phyloP scores from a whole-genome alignment of 495 filamentous ascomycete genomes.

The Alectoria sarmentosa region DNA sequence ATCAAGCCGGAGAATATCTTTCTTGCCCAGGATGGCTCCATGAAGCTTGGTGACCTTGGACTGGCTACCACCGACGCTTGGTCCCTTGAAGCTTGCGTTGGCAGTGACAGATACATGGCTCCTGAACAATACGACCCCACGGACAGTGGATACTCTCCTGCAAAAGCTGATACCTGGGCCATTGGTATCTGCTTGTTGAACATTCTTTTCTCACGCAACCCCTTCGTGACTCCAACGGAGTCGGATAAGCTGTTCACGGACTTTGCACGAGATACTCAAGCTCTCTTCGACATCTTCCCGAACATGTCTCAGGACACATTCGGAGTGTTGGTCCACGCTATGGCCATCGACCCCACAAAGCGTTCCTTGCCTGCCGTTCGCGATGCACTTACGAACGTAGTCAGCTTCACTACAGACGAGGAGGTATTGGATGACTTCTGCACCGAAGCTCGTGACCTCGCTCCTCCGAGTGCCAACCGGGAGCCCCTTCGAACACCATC shows the following conservation, averaged over 20 bases:
- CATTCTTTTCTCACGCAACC: slow-evolving; percentile 91
- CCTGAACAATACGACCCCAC: slow-evolving; percentile 92
- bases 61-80: slow-evolving; percentile 79
- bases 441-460: slow-evolving; percentile 63
- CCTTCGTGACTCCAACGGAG: slow-evolving; percentile 80
- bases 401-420: slow-evolving; percentile 94
- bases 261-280: slow-evolving; percentile 86
- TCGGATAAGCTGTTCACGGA: slow-evolving; percentile 86
- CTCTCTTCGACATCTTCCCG: slow-evolving; percentile 95
- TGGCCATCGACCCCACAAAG: slow-evolving; percentile 85
- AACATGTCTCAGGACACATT: slow-evolving; percentile 98
- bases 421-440: slow-evolving; percentile 91
- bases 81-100: slow-evolving; percentile 86
- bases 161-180: slow-evolving; percentile 92
- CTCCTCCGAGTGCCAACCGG: slow-evolving; percentile 76
- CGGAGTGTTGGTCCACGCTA: slow-evolving; percentile 78
- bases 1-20: slow-evolving; percentile 99
- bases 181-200: slow-evolving; percentile 94
- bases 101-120: slow-evolving; percentile 98
- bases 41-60: slow-evolving; percentile 97
- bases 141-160: slow-evolving; percentile 81
- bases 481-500: slow-evolving; percentile 95
- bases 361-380: slow-evolving; percentile 73
- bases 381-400: slow-evolving; percentile 64
- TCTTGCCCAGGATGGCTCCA: slow-evolving; percentile 70